Base-by-base conservation (phyloP, 225 moss, liverwort and hornwort genomes). In the Physcomitrium patens region DNA sequence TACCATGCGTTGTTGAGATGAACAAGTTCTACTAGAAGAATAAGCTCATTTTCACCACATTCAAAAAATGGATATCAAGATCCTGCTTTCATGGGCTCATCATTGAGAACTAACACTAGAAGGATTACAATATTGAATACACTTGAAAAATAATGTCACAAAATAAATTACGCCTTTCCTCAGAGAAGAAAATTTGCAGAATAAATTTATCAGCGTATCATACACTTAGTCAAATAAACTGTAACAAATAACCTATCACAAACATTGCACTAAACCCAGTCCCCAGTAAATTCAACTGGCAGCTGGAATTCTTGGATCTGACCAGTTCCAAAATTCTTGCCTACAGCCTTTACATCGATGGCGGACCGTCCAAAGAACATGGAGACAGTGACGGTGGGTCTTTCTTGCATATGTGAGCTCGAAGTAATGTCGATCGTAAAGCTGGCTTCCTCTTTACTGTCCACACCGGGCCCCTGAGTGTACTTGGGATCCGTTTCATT, bases 301-400 rank as follows among this genome's bases (percentile, higher is more conserved):
- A 85, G 81, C 45, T 85, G 81, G 53, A 85, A 78, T 15, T 77
- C 81, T 47, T 85, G 85, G 52, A 85, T 78, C 72, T 81, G 81
- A 41, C 83, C 82, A 48, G 78, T 76, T 15, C 91, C 89, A 58
- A 89, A 91, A 59, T 87, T 91, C 43, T 68, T 74, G 28, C 86
- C 80, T 19, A 78, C 77, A 0, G 91, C 89, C 49, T 73, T 78
- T 7, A 89, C 82, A 64, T 84, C 82, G n/a, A 89, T 72, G 37
- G 74, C 82, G 1, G 89, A 76, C 14, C 86, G 76, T 19, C 91
- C 91, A 19, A 85, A 91, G 75, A 82, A 91, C 86, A 91, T 84
- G 3, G 84, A 81, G 43, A 91, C 89, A 7, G 58, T 74, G 44
- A 91, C 70, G 5, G 63, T 19, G 13, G 84, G 78, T 23, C 10